Conservation (phyloP, 208 protist species). For the Wallacemonas sp. region DNA sequence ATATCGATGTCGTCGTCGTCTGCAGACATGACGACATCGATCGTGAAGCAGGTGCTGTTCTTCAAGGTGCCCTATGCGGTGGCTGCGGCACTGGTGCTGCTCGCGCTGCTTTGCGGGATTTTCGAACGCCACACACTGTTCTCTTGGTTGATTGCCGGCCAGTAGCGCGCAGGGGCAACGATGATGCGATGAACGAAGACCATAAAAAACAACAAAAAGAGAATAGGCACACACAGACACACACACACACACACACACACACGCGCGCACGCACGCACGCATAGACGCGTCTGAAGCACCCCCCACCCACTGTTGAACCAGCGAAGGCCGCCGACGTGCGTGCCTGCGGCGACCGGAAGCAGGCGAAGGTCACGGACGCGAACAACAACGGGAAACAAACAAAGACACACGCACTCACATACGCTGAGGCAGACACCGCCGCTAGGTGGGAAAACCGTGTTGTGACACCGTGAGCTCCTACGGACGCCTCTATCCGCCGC, state of each 20-base stretch:
- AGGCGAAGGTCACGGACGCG: no score
- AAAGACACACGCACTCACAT: no score
- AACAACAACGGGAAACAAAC: no score
- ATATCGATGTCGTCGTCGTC: not conserved
- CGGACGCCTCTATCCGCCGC: not conserved
- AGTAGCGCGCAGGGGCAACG: conserved; percentile 9
- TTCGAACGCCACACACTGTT: conserved; percentile 51
- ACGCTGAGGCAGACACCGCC: no score
- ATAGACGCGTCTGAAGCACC: no score
- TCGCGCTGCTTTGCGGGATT: conserved; percentile 66
- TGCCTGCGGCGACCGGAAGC: no score
- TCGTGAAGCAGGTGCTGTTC: conserved; percentile 33
- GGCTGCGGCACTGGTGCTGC: conserved; percentile 32
- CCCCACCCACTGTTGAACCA: no score
- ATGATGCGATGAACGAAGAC: not conserved
- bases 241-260: no score
- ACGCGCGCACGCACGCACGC: no score
- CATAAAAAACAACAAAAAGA: conserved; percentile 7
- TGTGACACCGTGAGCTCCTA: no score
- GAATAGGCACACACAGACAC: not conserved
- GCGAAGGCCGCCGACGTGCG: no score
- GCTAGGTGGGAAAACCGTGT: no score
- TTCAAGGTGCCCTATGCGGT: conserved; percentile 49
- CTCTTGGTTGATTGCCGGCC: conserved; percentile 41
- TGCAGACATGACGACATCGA: not conserved